A percentile compares a stretch with the other conserved stretches of the same genome.
Evolutionary conservation across 2,329 filamentous ascomycete genomes (phyloP).

Genomic region (Didymella arachidicola): DNA sequence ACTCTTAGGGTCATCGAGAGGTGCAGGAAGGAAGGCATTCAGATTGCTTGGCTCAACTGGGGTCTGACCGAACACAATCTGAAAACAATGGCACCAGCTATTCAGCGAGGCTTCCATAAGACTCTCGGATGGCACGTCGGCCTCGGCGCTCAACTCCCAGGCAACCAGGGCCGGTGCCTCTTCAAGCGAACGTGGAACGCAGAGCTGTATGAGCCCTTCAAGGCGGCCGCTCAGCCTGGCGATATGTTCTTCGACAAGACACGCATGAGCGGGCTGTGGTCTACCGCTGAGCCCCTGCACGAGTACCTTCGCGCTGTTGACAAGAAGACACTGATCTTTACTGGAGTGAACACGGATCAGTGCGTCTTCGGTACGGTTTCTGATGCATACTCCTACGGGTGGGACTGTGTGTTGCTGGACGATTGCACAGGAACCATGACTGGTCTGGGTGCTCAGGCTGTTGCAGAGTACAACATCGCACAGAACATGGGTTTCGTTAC

Average conservation of each 20-base stretch:
- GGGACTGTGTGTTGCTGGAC: slow-evolving; percentile 53
- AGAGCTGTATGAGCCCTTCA: slow-evolving; percentile 53
- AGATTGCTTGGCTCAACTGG: slow-evolving; percentile 55
- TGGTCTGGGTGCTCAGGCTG: slow-evolving; percentile 48
- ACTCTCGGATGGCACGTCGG: slow-evolving; percentile 54
- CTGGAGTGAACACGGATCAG: slow-evolving; percentile 55
- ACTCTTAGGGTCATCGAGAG: slow-evolving; percentile 51
- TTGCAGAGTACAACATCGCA: slow-evolving; percentile 53
- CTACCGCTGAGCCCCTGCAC: slow-evolving; percentile 51
- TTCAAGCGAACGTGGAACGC: slow-evolving; percentile 56
- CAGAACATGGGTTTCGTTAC: slow-evolving; percentile 56
- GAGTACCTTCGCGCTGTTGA: slow-evolving; percentile 51
- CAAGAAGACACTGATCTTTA: slow-evolving; percentile 54
- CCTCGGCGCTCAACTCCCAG: slow-evolving; percentile 50
- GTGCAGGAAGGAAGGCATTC: slow-evolving; percentile 52
- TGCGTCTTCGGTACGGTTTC: slow-evolving; percentile 54
- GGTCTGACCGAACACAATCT: slow-evolving; percentile 51
- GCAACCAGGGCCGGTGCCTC: slow-evolving; percentile 51
- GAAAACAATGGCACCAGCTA: slow-evolving; percentile 51
- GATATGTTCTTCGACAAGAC: slow-evolving; percentile 56
- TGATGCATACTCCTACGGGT: slow-evolving; percentile 53
- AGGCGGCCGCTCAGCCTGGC: slow-evolving; percentile 46
- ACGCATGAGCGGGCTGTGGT: slow-evolving; percentile 55
- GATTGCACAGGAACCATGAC: slow-evolving; percentile 56
- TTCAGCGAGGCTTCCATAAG: slow-evolving; percentile 54